phyloP scores from a whole-genome alignment of 306 rosid species.

The Quercus bicolor region DNA sequence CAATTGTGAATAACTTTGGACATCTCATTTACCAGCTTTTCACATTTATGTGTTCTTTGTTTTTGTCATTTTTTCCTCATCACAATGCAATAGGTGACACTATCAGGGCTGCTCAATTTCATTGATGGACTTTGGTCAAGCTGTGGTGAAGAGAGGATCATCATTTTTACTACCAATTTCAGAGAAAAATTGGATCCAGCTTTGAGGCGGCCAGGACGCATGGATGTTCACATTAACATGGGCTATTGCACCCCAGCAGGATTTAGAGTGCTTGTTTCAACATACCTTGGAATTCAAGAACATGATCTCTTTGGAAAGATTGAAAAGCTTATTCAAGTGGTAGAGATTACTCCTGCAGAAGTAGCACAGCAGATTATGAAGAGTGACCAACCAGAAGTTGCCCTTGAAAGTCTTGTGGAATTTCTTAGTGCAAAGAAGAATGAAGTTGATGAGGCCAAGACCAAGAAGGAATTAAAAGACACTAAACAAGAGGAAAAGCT shows the following conservation, averaged over 20 bases:
- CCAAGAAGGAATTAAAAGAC: too few species aligned
- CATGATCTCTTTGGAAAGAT: slow-evolving; percentile 15
- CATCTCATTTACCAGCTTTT: too few species aligned
- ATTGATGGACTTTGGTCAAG: slow-evolving; percentile 48
- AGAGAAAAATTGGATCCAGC: slow-evolving; percentile 40
- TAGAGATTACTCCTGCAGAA: slow-evolving; percentile 41
- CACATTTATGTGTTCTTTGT: too few species aligned
- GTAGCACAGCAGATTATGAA: slow-evolving; percentile 41
- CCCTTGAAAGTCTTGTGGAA: not conserved
- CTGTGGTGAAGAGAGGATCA: slow-evolving; percentile 44
- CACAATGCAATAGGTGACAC: slow-evolving; percentile 19
- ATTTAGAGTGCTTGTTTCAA: slow-evolving; percentile 29
- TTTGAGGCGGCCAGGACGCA: slow-evolving; percentile 37
- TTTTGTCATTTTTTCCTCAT: too few species aligned
- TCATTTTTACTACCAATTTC: slow-evolving; percentile 49
- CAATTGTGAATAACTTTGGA: too few species aligned
- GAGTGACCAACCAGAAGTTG: slow-evolving; percentile 12
- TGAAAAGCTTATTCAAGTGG: slow-evolving; percentile 21
- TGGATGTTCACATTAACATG: slow-evolving; percentile 48
- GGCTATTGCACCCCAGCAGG: slow-evolving; percentile 32
- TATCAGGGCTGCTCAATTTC: slow-evolving; percentile 39
- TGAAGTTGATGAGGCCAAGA: not conserved
- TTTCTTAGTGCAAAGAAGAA: slow-evolving; percentile 10
- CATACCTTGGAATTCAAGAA: slow-evolving; percentile 29
- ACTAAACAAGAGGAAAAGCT: too few species aligned